Percentiles rank a stretch among this genome's conserved stretches.
phyloP scores from a whole-genome alignment of 2,329 filamentous ascomycete genomes.

The Apiospora koreana region DNA sequence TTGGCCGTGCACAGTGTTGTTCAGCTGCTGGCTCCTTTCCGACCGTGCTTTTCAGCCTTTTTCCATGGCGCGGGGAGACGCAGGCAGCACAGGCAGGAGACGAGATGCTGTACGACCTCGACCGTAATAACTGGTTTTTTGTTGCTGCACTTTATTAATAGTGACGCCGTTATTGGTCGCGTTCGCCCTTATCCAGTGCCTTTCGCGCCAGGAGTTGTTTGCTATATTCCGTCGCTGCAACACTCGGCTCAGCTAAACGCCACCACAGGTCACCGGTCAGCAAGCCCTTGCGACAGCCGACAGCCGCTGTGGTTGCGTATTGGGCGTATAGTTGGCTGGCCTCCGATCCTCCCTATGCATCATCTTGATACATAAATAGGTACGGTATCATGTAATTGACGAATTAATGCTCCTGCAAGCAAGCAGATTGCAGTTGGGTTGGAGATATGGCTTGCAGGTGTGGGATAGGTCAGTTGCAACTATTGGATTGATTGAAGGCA shows the following conservation, averaged over 20 bases:
- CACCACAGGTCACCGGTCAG: neutral
- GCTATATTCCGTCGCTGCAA: neutral
- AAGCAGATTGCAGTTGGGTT: neutral
- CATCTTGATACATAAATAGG: neutral
- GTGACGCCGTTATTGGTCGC: neutral
- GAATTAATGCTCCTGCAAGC: neutral
- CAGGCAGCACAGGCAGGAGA: neutral
- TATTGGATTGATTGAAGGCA: neutral
- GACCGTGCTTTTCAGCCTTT: constrained; percentile 5
- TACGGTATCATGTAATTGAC: neutral
- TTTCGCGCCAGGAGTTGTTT: constrained; percentile 1
- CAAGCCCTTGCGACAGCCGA: neutral
- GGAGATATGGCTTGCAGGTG: neutral
- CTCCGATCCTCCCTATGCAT: neutral
- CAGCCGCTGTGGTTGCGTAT: neutral
- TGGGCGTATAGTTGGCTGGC: neutral
- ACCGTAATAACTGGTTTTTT: neutral
- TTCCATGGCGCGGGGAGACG: neutral
- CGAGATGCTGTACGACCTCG: neutral
- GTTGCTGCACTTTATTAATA: neutral
- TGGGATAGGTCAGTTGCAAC: neutral
- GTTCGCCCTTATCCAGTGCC: neutral
- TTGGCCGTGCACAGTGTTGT: constrained; percentile 1
- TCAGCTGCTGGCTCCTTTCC: neutral
- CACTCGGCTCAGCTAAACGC: neutral